Evolutionary conservation across 139 green algal genomes (phyloP), one percentile per base, ranked within the genome.

Genomic region (Chlamydomonas sp.): DNA sequence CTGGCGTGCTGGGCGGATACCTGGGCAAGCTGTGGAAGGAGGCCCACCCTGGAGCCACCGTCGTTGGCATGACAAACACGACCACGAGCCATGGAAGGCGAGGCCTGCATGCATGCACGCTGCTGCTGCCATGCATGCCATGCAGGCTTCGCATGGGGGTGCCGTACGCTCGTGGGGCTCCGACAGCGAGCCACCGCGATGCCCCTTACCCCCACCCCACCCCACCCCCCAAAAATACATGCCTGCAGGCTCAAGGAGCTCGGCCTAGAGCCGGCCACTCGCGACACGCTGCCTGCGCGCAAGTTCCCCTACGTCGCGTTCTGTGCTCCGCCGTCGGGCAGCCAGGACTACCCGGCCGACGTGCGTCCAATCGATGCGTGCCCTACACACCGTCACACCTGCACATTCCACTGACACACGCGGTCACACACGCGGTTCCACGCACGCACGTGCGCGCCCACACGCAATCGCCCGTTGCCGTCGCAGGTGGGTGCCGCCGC

Each of bases 61-160:
- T 97, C 2, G 73, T 92, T 3, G 94, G 90, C 2, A 84, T 97
- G 61, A 98, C 94, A n/a, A 96, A 97, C 75, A 92, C 85, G 8
- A 76, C 72, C 16, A 82, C 37, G 34, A 90, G 72, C 65, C 94
- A 98, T 78, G 84, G 86, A 3, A 82, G 87, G 88, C 92, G 60
- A 26, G 30, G 5, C 13, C 4, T 3, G 58, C 58, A 35, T 65
- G 58, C 58, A 65, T 39, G 29, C 58, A 59, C 36, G 63, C 5
- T 50, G 39, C 39, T 50, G 39, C 39, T 50, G 39, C 39, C 13
- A 50, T n/a, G 39, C 10, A 50, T 13, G 13, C 39, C 13, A 50
- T 50, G 39, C 39, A 50, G 39, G 10, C 39, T n/a, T 50, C 10
- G 39, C 39, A 4, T 10, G 6, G 30, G 22, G 38, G 58, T 39